Base-by-base conservation (phyloP, 2,329 filamentous ascomycete species). In the Xylariaceae sp. region DNA sequence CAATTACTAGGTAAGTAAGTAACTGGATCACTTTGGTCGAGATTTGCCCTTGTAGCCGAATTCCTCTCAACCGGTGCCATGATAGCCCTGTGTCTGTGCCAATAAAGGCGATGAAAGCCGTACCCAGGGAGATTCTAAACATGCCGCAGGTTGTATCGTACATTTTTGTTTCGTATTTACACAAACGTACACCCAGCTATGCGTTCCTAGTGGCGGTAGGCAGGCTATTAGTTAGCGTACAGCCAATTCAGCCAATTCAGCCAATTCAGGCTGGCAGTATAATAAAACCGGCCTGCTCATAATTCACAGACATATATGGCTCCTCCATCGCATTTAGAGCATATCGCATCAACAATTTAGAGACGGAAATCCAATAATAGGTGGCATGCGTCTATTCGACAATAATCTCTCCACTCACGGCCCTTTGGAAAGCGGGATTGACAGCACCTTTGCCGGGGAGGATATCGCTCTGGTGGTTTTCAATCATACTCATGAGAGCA, bases 401-500 rank as follows among this genome's bases (percentile, higher is more conserved):
- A 44, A 70, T 50, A 8, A 70, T 60, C 40, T 63, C 55, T 4
- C 66, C 67, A 30, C 62, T 65, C 47, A 60, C 55, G 4, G 62
- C 57, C 31, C 43, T 60, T 30, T 61, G 59, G 9, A 64, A 35
- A 8, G 53, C 27, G n/a, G 76, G 75, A 35, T 75, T 69, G 57
- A 43, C 7, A 6, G 81, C 67, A 34, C 71, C 71, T n/a, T 81
- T 67, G 49, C 68, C 71, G 62, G 73, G 73, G 50, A 77, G 70
- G 56, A 88, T 67, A 69, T 90, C 87, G 66, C 80, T 86, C 74
- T 86, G 80, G 66, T 95, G 91, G 62, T 78, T 73, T 68, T 77
- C 73, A 65, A 96, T 79, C 68, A 97, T 83, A 69, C 82, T 79
- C 70, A 85, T 80, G 67, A 99, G 77, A 37, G 92, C 92, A 42